Evolutionary conservation across 1,284 basidiomycete genomes (phyloP).

Genomic region (Fomitopsis betulina): DNA sequence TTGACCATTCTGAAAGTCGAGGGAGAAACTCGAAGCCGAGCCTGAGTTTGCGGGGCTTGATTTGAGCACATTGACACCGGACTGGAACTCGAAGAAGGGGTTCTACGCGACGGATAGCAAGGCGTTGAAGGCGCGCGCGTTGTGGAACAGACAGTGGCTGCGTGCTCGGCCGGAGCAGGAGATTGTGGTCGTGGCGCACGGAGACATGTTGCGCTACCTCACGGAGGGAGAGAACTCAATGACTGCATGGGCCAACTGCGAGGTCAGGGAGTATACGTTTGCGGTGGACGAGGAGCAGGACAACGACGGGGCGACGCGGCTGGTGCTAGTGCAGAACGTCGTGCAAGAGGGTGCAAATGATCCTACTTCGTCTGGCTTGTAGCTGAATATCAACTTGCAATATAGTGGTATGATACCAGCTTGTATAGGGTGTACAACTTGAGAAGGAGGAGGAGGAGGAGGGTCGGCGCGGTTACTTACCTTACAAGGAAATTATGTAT

Average conservation of each 20-base stretch:
- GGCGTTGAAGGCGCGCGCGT: conserved; percentile 25
- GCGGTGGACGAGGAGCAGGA: conserved; percentile 23
- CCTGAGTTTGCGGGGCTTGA: conserved; percentile 29
- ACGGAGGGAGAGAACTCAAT: conserved; percentile 22
- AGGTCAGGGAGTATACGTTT: conserved; percentile 29
- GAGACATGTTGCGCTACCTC: conserved; percentile 27
- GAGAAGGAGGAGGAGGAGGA: too few species aligned
- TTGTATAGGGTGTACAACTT: too few species aligned
- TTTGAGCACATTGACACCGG: conserved; percentile 26
- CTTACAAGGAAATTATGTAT: too few species aligned
- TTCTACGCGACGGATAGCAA: conserved; percentile 23
- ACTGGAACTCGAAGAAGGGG: conserved; percentile 29
- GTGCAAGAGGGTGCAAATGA: conserved; percentile 20
- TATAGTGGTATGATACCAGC: too few species aligned
- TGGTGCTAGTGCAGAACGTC: conserved; percentile 19
- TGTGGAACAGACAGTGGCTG: conserved; percentile 29
- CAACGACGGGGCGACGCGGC: conserved; percentile 20
- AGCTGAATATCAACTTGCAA: not conserved
- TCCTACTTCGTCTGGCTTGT: conserved; percentile 21
- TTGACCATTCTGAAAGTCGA: conserved; percentile 13
- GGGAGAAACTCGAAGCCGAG: conserved; percentile 25
- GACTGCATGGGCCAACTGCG: conserved; percentile 27
- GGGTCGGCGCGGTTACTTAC: too few species aligned
- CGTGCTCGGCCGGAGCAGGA: conserved; percentile 27
- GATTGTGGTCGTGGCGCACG: conserved; percentile 30